Conservation (phyloP, 2,329 filamentous ascomycete species). For the Aspergillus sp. region DNA sequence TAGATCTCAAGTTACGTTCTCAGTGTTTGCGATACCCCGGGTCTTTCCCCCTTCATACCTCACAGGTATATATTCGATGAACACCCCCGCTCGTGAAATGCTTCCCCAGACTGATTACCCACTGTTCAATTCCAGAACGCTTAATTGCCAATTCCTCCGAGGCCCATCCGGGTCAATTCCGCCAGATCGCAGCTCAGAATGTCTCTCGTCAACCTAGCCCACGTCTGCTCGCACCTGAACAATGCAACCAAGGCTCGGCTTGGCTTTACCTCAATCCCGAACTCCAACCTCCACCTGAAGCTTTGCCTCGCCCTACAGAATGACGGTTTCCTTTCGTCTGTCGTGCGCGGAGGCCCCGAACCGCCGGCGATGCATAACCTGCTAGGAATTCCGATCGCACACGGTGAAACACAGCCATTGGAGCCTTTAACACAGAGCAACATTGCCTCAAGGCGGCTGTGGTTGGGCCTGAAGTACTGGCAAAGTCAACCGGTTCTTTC, state of each 20-base stretch:
- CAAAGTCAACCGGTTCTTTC: conserved; percentile 76
- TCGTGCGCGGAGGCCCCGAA: conserved; percentile 69
- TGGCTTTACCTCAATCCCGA: conserved; percentile 77
- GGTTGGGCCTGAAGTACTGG: conserved; percentile 90
- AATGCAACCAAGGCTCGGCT: conserved; percentile 84
- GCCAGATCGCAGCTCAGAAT: conserved; percentile 44
- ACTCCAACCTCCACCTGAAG: conserved; percentile 75
- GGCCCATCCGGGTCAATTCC: conserved; percentile 23
- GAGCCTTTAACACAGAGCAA: conserved; percentile 67
- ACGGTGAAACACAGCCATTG: conserved; percentile 35
- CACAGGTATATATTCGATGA: neutral
- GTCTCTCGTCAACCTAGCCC: conserved; percentile 72
- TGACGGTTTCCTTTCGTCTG: conserved; percentile 75
- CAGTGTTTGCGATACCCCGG: neutral
- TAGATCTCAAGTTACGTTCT: neutral
- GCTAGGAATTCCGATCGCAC: conserved; percentile 51
- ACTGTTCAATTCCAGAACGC: neutral
- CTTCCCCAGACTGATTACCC: neutral
- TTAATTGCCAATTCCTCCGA: neutral
- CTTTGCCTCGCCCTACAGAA: conserved; percentile 77
- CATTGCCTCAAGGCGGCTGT: conserved; percentile 72
- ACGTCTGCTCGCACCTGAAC: conserved; percentile 87
- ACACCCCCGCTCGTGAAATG: neutral
- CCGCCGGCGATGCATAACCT: conserved; percentile 56
- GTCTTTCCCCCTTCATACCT: neutral